Conservation (phyloP, 345 rosid species). For the Streptanthus diversifolius region DNA sequence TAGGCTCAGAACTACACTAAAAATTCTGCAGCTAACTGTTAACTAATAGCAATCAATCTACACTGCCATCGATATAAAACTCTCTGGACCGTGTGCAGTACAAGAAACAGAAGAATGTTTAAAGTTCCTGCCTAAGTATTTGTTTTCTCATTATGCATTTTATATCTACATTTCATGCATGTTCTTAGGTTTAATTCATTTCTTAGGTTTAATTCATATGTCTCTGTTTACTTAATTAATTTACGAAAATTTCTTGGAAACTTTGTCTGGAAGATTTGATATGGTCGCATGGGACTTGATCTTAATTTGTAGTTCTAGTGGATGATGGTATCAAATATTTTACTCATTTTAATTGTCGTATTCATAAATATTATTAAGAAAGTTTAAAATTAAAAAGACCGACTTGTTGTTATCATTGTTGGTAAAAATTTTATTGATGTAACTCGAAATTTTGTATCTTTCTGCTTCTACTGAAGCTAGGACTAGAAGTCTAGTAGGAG, state of each 20-base stretch:
- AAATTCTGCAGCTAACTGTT: constrained; percentile 34
- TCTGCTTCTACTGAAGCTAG: constrained; percentile 31
- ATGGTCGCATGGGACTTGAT: constrained; percentile 16
- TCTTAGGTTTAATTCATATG: not conserved
- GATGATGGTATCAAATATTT: not conserved
- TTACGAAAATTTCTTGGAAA: not conserved
- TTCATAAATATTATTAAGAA: not conserved
- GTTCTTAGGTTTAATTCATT: not conserved
- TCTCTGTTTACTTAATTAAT: not conserved
- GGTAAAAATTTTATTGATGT: constrained; percentile 21
- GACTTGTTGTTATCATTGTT: constrained; percentile 33
- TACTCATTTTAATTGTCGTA: not conserved
- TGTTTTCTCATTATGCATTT: constrained; percentile 15
- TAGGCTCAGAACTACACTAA: constrained; percentile 42
- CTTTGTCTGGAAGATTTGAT: not conserved
- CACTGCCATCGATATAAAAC: constrained; percentile 29
- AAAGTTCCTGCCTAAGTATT: constrained; percentile 23
- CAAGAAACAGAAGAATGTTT: constrained; percentile 34
- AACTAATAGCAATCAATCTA: constrained; percentile 33
- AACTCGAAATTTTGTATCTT: constrained; percentile 32
- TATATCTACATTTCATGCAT: constrained; percentile 10
- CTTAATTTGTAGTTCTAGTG: constrained; percentile 19
- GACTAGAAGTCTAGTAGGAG: constrained; percentile 18
- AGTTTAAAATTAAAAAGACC: not conserved
- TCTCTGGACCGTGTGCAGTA: constrained; percentile 30